These are phyloP conservation scores for Morella rubra DNA, from an alignment of 306 rosid species.

Conservation along the genomic window DNA sequence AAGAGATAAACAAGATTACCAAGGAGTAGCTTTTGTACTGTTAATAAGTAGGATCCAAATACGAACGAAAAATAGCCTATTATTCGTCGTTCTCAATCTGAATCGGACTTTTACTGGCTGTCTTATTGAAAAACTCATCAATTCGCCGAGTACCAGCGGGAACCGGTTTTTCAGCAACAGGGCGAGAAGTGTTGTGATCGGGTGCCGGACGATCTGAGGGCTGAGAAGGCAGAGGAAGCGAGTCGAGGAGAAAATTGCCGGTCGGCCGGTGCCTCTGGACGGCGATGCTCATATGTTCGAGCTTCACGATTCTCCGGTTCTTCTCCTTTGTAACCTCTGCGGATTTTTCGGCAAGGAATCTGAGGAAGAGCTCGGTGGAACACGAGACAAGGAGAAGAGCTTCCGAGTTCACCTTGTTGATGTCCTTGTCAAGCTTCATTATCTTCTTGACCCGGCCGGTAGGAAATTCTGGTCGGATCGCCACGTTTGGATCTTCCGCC, in stretches of 20 bases:
- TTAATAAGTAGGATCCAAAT: background rate
- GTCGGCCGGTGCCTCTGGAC: slow-evolving; percentile 75
- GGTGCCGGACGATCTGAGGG: slow-evolving; percentile 30
- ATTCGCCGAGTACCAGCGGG: slow-evolving; percentile 60
- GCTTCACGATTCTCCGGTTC: slow-evolving; percentile 82
- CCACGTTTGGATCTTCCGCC: slow-evolving; percentile 45
- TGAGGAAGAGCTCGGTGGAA: slow-evolving; percentile 76
- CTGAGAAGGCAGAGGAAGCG: slow-evolving; percentile 54
- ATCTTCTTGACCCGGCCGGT: slow-evolving; percentile 73
- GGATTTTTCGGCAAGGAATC: slow-evolving; percentile 68
- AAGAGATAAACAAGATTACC: background rate
- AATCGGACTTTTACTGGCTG: slow-evolving; percentile 25
- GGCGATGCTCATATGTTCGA: slow-evolving; percentile 59
- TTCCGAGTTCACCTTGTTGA: slow-evolving; percentile 68
- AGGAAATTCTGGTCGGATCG: slow-evolving; percentile 52
- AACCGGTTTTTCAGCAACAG: slow-evolving; percentile 34
- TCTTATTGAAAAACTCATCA: slow-evolving; percentile 60
- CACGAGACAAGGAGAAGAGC: slow-evolving; percentile 63
- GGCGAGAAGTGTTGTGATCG: slow-evolving; percentile 33
- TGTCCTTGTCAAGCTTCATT: slow-evolving; percentile 66
- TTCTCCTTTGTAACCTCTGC: slow-evolving; percentile 57
- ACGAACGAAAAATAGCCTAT: background rate
- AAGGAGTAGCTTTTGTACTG: background rate
- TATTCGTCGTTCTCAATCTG: slow-evolving; percentile 17
- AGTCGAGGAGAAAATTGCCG: slow-evolving; percentile 80